Percentiles rank a stretch among this genome's conserved stretches.
Evolutionary conservation across 139 green algal species (phyloP).

Genomic region (Chlorella ohadii): DNA sequence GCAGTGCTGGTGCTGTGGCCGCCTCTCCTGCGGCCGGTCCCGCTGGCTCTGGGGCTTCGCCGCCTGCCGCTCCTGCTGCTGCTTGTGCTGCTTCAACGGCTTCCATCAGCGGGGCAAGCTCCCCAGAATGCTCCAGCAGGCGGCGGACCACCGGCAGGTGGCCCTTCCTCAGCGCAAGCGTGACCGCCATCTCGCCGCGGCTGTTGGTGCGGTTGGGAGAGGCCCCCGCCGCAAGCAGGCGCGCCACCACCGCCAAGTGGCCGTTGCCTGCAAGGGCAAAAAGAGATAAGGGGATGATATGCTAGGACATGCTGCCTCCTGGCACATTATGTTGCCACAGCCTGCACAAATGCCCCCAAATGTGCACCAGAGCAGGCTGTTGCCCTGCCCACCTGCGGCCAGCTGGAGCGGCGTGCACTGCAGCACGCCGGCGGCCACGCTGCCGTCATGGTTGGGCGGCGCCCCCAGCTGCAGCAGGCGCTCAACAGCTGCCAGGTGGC

Average conservation of each 20-base stretch:
- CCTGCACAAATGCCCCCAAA: too few species aligned
- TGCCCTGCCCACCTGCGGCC: conserved; percentile 14
- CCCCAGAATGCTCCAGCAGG: conserved; percentile 6
- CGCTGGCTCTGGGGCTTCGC: neutral
- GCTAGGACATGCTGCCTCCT: too few species aligned
- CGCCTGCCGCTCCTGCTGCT: neutral
- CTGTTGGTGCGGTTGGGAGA: neutral
- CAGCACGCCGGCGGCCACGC: conserved; percentile 5
- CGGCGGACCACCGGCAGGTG: conserved; percentile 17
- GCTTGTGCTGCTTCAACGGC: neutral
- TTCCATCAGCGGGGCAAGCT: neutral
- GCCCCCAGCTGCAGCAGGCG: conserved; percentile 21
- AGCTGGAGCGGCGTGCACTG: conserved; percentile 28
- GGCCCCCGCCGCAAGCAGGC: conserved; percentile 21
- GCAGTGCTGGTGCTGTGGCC: neutral
- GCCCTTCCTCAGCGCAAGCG: neutral
- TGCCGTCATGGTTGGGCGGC: neutral
- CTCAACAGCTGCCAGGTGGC: conserved; percentile 17
- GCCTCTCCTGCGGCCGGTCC: neutral
- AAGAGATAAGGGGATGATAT: too few species aligned
- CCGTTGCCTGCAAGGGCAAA: conserved; percentile 4
- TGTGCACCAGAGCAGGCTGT: too few species aligned
- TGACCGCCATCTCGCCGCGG: neutral
- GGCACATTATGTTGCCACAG: too few species aligned
- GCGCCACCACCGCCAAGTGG: conserved; percentile 2